phyloP scores from a whole-genome alignment of 257 asterid species.

The Capsicum baccatum region DNA sequence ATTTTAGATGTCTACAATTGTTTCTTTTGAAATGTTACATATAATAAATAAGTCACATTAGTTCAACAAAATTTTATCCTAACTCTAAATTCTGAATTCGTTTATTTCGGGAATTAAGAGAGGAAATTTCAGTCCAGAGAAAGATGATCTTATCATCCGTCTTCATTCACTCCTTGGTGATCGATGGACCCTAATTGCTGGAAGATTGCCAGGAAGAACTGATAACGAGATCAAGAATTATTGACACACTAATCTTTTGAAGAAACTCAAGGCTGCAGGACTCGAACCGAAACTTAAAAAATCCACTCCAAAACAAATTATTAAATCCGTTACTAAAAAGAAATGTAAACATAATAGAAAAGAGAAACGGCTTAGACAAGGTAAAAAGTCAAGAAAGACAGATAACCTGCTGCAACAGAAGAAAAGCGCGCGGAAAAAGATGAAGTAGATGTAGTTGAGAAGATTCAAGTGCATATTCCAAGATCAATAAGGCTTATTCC shows the following conservation, averaged over 20 bases:
- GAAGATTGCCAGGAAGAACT: slow-evolving; percentile 22
- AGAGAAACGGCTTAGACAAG: neutral
- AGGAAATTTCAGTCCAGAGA: slow-evolving; percentile 27
- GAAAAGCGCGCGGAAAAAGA: neutral
- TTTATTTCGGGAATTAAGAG: neutral
- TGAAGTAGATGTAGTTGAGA: neutral
- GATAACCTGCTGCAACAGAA: neutral
- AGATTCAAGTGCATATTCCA: slow-evolving; percentile 6
- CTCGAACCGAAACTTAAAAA: neutral
- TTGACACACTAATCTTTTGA: neutral
- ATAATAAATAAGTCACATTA: neutral
- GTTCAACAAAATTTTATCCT: neutral
- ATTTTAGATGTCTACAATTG: neutral
- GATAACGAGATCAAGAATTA: slow-evolving; percentile 30
- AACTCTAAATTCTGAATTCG: neutral
- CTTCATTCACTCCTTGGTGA: slow-evolving; percentile 30
- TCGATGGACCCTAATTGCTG: slow-evolving; percentile 25
- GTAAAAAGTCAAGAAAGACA: neutral
- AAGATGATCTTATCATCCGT: slow-evolving; percentile 26
- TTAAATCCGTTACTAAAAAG: neutral
- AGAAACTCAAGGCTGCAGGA: neutral
- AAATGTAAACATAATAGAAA: neutral
- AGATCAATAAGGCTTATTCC: slow-evolving; percentile 9
- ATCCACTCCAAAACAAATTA: neutral
- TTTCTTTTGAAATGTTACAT: neutral